Base-by-base conservation (phyloP, 2,329 filamentous ascomycete genomes). In the Fusarium ambrosium region DNA sequence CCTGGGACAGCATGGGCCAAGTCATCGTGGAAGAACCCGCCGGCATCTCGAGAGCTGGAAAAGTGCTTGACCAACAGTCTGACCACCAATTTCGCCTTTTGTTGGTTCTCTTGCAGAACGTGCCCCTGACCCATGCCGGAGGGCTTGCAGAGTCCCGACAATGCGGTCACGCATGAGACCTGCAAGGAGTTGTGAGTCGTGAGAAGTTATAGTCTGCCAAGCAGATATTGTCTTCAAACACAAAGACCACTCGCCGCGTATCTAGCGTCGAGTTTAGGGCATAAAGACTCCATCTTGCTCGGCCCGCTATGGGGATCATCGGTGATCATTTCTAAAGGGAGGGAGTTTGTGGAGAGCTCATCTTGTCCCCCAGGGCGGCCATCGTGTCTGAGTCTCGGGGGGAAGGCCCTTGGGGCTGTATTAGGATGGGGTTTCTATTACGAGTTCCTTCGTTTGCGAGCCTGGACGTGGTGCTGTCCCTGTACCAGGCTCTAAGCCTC, bases 281-380 rank as follows among this genome's bases (percentile, higher is more conserved):
- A 39, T 27, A 6, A 39, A 43, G 27, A 20, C 36, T 64, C 62
- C 24, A 59, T 43, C 51, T 45, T 55, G 36, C 36, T 45, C 22
- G 62, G 36, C 51, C 51, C 62, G 62, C 27, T 64, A 45, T 64
- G 22, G 51, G 43, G 51, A 64, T 45, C 51, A 58, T 45, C 61
- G 61, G 29, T 51, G 45, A 63, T 59, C 62, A 20, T 32, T 64
- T 45, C 34, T 37, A 22, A 45, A 59, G 36, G 22, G 24, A 59
- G 36, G 13, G 24, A 29, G 36, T 20, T 22, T 59, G 62, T 59
- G 62, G 62, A 59, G 51, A 64, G 62, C 55, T 59, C n/a, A 41
- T 39, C 53, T 58, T 48, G 27, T 55, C n/a, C 24, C 34, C 62
- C 27, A 18, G 37, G 51, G 51, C 29, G 27, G 62, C n/a, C 62